A percentile compares a stretch with the other conserved stretches of the same genome.
Conservation (phyloP, 2,329 filamentous ascomycete genomes). For the Fusarium falciforme region DNA sequence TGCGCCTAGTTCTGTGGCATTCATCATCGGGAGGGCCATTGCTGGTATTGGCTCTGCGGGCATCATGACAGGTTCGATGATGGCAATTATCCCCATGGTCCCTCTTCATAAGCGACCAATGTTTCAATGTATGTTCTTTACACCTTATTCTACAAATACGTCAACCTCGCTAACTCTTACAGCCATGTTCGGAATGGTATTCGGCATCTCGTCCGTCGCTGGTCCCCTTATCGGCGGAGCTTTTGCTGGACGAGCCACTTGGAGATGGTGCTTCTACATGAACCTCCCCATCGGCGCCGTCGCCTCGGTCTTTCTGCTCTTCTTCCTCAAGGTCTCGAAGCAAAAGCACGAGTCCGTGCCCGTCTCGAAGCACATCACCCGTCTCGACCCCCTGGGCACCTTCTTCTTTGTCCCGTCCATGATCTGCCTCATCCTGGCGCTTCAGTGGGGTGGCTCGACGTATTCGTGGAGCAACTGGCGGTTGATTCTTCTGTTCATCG, state of each 20-base stretch:
- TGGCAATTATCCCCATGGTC: conserved; percentile 68
- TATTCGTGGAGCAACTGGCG: conserved; percentile 65
- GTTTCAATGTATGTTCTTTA: conserved; percentile 58
- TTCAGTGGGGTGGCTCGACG: conserved; percentile 71
- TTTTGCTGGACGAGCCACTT: conserved; percentile 60
- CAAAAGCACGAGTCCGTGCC: conserved; percentile 45
- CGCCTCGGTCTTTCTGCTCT: conserved; percentile 60
- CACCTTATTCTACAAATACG: neutral
- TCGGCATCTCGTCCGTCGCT: conserved; percentile 65
- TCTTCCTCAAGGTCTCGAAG: conserved; percentile 60
- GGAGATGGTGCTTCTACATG: conserved; percentile 71
- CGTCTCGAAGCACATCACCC: conserved; percentile 57
- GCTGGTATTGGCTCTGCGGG: conserved; percentile 67
- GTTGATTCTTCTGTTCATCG: conserved; percentile 64
- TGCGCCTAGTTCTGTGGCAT: conserved; percentile 63
- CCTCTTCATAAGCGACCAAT: conserved; percentile 70
- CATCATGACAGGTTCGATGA: conserved; percentile 67
- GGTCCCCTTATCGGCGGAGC: conserved; percentile 66
- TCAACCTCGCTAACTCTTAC: conserved; percentile 20
- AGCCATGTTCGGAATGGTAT: conserved; percentile 65
- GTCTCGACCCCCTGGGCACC: conserved; percentile 70
- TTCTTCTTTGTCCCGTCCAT: conserved; percentile 69
- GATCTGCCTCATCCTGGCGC: conserved; percentile 69
- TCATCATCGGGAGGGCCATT: conserved; percentile 68
- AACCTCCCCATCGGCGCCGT: conserved; percentile 67